A percentile compares a stretch with the other conserved stretches of the same genome.
Evolutionary conservation across 2,329 filamentous ascomycete genomes (phyloP).

Genomic region (Aureobasidium sp.): DNA sequence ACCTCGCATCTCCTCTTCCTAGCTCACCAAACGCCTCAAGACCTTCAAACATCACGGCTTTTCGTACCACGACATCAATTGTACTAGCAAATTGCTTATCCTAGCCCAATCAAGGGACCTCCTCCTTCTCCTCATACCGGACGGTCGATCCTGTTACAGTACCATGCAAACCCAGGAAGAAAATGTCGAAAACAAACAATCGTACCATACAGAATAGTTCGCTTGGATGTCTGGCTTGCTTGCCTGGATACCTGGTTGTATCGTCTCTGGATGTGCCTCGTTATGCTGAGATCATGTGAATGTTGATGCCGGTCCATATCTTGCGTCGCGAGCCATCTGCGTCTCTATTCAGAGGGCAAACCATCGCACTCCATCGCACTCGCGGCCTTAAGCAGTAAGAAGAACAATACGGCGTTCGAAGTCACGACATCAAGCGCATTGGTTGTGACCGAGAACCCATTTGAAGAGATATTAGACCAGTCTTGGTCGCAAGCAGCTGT

Average conservation of each 20-base stretch:
- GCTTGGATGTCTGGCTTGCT: slow-evolving; percentile 59
- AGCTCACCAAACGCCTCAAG: slow-evolving; percentile 60
- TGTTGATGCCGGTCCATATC: slow-evolving; percentile 66
- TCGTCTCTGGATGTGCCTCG: neutral
- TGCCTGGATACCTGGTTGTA: slow-evolving; percentile 47
- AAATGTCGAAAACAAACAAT: slow-evolving; percentile 66
- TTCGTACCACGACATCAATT: slow-evolving; percentile 57
- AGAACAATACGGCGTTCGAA: slow-evolving; percentile 9
- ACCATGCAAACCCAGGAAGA: slow-evolving; percentile 68
- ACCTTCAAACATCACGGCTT: slow-evolving; percentile 63
- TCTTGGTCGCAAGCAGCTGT: too few relatives aligned
- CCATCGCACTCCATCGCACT: too few relatives aligned
- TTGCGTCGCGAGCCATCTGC: slow-evolving; percentile 53
- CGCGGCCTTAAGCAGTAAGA: slow-evolving; percentile 14
- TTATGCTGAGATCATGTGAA: neutral
- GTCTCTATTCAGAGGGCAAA: slow-evolving; percentile 21
- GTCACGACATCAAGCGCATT: neutral
- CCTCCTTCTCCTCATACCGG: slow-evolving; percentile 75
- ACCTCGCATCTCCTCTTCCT: neutral
- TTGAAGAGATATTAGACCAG: too few relatives aligned
- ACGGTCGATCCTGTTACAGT: slow-evolving; percentile 39
- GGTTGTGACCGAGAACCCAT: neutral
- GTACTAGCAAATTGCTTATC: slow-evolving; percentile 57
- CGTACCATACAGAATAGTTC: slow-evolving; percentile 70
- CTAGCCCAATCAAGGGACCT: slow-evolving; percentile 68